Evolutionary conservation across 2,329 filamentous ascomycete genomes (phyloP), one percentile per base, ranked within the genome.

Genomic region (Pochonia chlamydosporia): DNA sequence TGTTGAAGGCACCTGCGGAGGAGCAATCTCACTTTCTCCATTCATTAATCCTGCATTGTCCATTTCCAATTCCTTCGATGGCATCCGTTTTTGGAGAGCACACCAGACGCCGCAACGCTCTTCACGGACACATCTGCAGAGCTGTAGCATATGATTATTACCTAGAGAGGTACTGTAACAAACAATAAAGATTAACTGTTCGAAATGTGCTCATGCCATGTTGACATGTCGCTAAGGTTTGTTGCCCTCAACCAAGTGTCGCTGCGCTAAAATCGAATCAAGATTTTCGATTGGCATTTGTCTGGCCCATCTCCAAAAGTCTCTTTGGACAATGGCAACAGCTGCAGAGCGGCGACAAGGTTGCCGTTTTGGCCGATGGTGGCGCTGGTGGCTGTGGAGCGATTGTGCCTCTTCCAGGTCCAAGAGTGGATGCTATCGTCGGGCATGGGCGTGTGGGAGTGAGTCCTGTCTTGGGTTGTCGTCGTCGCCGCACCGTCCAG

Each of bases 371-470:
- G 18, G 35, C 35, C 36, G 40, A 41, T 39, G 30, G 40, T 43
- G 45, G 49, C 45, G 45, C 23, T 23, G 37, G 24, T 28, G 36
- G 47, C 11, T 35, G 42, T 30, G 41, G 47, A 42, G 33, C 41
- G 25, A 35, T 13, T 25, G 41, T 30, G 14, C 43, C n/a, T 39
- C 35, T 24, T 7, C 35, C 35, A 39, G 35, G 35, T 36, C 16
- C 33, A 18, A 36, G 33, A 14, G 16, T 20, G n/a, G 9, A 33
- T n/a, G 30, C 9, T n/a, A 11, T 5, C 14, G 13, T 39, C 18
- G 35, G 14, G 35, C 35, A 13, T 39, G 35, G 35, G n/a, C n/a
- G n/a, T 35, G 31, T 35, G 31, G 4, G 31, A 35, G 31, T 33
- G 30, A n/a, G n/a, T n/a, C 13, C 13, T 14, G 30, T 33, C 30